phyloP scores from a whole-genome alignment of 2,329 filamentous ascomycete genomes.

The Chaetomium strumarium region DNA sequence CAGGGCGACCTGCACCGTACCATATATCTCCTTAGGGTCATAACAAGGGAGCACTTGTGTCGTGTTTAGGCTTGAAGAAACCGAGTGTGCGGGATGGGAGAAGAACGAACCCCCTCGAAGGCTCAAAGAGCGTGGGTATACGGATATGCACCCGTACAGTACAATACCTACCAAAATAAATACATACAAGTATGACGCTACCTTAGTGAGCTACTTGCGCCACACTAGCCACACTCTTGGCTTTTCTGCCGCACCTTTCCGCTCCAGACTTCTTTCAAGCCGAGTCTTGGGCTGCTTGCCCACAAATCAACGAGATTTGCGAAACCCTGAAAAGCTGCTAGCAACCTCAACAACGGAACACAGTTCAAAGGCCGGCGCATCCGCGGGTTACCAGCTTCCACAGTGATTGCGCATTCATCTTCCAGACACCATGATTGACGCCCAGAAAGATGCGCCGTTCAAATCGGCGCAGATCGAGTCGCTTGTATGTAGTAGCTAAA shows the following conservation, averaged over 20 bases:
- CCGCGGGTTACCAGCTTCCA: background rate
- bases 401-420: conserved; percentile 3
- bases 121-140: background rate
- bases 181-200: too few species aligned
- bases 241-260: background rate
- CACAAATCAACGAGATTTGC: conserved; percentile 26
- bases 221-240: background rate
- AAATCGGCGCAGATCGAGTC: conserved; percentile 91
- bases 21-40: too few species aligned
- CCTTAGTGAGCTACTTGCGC: background rate
- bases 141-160: too few species aligned
- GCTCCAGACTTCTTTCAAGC: conserved; percentile 3
- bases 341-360: conserved; percentile 12
- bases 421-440: conserved; percentile 50
- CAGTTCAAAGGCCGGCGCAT: conserved; percentile 1
- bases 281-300: conserved; percentile 15
- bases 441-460: conserved; percentile 62
- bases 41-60: background rate
- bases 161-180: too few species aligned
- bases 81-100: too few species aligned
- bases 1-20: too few species aligned
- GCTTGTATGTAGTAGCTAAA: conserved; percentile 57
- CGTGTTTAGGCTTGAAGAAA: background rate
- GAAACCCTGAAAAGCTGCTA: conserved; percentile 21
- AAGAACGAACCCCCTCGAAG: background rate